Evolutionary conservation across 2,329 filamentous ascomycete genomes (phyloP).

Genomic region (Sarocladiaceae sp.): DNA sequence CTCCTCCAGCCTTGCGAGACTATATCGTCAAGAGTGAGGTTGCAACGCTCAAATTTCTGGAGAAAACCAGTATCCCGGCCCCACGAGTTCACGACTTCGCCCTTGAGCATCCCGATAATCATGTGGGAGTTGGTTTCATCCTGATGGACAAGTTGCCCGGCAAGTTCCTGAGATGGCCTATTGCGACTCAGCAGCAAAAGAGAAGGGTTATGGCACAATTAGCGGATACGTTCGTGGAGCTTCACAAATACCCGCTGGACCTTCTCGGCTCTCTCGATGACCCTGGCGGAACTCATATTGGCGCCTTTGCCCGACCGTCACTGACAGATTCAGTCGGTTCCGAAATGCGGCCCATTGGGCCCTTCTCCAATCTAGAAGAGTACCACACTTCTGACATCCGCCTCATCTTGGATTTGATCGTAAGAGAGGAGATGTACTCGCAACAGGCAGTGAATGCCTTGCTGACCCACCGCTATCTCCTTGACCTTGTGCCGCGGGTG

Average conservation of each 20-base stretch:
- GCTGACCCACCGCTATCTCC: conserved; percentile 34
- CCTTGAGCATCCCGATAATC: conserved; percentile 22
- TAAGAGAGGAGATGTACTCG: conserved; percentile 29
- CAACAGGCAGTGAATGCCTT: conserved; percentile 28
- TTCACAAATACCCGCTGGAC: conserved; percentile 29
- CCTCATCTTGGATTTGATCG: conserved; percentile 30
- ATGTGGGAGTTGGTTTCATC: conserved; percentile 33
- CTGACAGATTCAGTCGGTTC: conserved; percentile 24
- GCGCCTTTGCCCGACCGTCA: conserved; percentile 30
- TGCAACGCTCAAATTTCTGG: conserved; percentile 33
- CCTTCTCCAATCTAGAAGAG: conserved; percentile 27
- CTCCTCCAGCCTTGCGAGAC: conserved; percentile 25
- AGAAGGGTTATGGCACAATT: conserved; percentile 30
- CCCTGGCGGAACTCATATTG: conserved; percentile 21
- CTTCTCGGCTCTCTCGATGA: conserved; percentile 27
- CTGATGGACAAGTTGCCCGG: conserved; percentile 36
- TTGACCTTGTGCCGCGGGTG: conserved; percentile 27
- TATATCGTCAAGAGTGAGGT: conserved; percentile 33
- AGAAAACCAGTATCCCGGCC: conserved; percentile 26
- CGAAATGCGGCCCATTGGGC: conserved; percentile 24
- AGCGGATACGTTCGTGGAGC: conserved; percentile 31
- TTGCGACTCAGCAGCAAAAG: conserved; percentile 24
- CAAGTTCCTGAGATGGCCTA: conserved; percentile 28
- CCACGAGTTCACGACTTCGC: conserved; percentile 31
- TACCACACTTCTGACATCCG: conserved; percentile 26